Conservation (phyloP, 441 rosid species). For the Jatropha multifida region DNA sequence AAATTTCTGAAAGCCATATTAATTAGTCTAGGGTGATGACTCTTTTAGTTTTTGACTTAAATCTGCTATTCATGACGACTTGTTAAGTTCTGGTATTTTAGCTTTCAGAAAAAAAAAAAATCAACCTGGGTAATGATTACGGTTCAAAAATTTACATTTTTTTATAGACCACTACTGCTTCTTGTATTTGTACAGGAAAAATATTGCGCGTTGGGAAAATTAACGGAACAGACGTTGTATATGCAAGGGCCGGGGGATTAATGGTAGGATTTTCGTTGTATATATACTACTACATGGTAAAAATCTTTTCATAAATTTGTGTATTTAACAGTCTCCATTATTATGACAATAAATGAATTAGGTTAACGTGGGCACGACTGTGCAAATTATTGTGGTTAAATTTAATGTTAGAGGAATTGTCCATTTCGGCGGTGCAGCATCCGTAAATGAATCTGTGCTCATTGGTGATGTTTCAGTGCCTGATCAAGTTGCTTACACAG, state of each 20-base stretch:
- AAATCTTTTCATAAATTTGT: too few relatives aligned
- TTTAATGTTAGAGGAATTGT: neutral
- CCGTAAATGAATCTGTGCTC: neutral
- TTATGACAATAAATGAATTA: neutral
- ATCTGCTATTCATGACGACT: too few relatives aligned
- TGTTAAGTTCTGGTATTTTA: too few relatives aligned
- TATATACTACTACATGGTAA: too few relatives aligned
- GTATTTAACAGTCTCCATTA: too few relatives aligned
- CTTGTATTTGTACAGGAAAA: neutral
- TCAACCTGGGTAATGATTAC: too few relatives aligned
- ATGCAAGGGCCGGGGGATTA: neutral
- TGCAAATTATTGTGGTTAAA: slow-evolving; percentile 26
- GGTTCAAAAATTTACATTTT: too few relatives aligned
- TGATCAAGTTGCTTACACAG: slow-evolving; percentile 24
- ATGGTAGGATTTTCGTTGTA: neutral
- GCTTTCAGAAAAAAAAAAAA: too few relatives aligned
- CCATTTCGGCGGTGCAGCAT: neutral
- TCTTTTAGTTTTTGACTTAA: too few relatives aligned
- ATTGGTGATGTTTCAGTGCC: slow-evolving; percentile 9
- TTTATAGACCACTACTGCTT: neutral
- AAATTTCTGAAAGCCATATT: too few relatives aligned
- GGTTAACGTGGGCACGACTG: slow-evolving; percentile 30
- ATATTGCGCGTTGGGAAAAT: neutral
- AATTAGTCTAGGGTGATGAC: too few relatives aligned
- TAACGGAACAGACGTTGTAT: neutral